A percentile compares a stretch with the other conserved stretches of the same genome.
Evolutionary conservation across 2,329 filamentous ascomycete species (phyloP).

Genomic region (Gaeumannomyces sp.): DNA sequence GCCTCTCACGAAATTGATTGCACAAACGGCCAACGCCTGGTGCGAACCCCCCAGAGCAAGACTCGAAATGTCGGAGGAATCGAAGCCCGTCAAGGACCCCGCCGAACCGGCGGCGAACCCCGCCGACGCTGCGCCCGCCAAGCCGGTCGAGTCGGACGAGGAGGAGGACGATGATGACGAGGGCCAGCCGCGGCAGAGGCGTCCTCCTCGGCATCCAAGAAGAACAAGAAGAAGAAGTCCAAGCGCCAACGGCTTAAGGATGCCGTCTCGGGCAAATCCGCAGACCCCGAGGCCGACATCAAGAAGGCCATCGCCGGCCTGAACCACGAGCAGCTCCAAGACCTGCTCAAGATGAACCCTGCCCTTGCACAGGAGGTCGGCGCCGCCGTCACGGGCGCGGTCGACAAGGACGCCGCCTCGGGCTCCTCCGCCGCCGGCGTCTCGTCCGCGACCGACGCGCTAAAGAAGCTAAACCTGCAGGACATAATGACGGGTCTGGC

Average conservation of each 20-base stretch:
- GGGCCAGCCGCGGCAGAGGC: constrained; percentile 20
- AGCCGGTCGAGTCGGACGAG: constrained; percentile 38
- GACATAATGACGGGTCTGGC: constrained; percentile 72
- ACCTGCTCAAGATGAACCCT: constrained; percentile 68
- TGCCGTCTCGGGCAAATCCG: constrained; percentile 30
- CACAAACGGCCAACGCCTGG: not conserved
- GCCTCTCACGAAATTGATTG: not conserved
- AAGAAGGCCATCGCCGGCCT: constrained; percentile 48
- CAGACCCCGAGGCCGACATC: constrained; percentile 32
- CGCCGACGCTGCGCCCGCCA: constrained; percentile 23
- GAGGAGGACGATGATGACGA: constrained; percentile 39
- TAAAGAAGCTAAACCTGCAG: constrained; percentile 60
- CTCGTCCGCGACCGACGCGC: constrained; percentile 42
- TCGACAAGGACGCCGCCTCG: constrained; percentile 19
- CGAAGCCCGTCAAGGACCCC: constrained; percentile 52
- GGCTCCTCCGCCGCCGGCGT: constrained; percentile 18
- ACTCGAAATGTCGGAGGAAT: constrained; percentile 49
- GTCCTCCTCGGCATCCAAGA: constrained; percentile 27
- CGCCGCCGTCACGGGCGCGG: constrained; percentile 19
- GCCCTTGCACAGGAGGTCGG: constrained; percentile 56
- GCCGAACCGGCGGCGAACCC: constrained; percentile 33
- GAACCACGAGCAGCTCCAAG: constrained; percentile 51
- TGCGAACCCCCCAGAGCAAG: not conserved
- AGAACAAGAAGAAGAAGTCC: constrained; percentile 61
- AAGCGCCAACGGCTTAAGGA: constrained; percentile 57